A percentile compares a stretch with the other conserved stretches of the same genome.
Conservation (phyloP, 73 alveolate species). For the Blepharisma stoltei region DNA sequence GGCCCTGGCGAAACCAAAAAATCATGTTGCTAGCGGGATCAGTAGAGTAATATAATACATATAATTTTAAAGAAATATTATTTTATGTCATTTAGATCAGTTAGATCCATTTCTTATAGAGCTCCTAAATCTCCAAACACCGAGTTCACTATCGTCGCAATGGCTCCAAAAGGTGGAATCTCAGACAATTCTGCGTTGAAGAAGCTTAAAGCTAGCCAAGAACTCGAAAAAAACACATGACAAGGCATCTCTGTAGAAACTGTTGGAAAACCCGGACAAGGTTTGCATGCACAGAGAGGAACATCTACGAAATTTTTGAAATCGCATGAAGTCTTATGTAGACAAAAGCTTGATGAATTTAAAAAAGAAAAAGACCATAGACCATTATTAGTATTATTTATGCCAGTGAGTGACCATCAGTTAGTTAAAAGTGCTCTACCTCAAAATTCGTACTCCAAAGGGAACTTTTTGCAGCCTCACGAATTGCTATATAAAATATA, state of each 20-base stretch:
- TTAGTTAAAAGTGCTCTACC: conserved; percentile 13
- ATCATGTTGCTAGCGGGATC: no score
- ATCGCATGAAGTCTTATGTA: neutral
- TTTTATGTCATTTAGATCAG: no score
- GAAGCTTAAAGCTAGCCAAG: conserved; percentile 3
- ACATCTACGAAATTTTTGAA: no score
- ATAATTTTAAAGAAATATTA: no score
- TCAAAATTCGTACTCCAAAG: conserved; percentile 39
- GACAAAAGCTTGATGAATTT: neutral
- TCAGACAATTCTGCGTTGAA: neutral
- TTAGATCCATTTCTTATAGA: no score
- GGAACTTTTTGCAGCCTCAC: conserved; percentile 38
- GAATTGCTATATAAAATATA: conserved; percentile 52
- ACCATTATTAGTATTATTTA: conserved; percentile 22
- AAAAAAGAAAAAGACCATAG: neutral
- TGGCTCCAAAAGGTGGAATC: neutral
- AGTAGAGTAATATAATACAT: no score
- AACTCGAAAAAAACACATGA: conserved; percentile 20
- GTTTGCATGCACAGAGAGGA: no score
- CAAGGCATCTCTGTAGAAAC: neutral
- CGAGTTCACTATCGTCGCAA: neutral
- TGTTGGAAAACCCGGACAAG: conserved; percentile 22
- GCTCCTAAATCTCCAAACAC: no score
- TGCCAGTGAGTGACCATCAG: conserved; percentile 13
- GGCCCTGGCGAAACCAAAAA: no score